Evolutionary conservation across 1,139 yeast species (phyloP).

Genomic region (Hemisphaericaspora lyxosophila): DNA sequence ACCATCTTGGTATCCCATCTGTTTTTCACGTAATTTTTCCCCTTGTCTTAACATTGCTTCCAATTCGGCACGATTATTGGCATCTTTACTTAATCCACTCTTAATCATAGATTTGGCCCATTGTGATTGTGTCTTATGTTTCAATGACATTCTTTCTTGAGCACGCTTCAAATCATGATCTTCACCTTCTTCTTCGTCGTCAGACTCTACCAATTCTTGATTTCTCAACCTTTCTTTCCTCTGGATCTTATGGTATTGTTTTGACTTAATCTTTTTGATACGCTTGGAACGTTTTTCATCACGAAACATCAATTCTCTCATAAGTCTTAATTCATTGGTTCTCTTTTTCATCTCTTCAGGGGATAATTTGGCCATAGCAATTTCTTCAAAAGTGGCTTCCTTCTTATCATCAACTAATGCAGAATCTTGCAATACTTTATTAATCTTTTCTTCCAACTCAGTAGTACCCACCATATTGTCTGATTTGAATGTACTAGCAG

Average conservation of each 20-base stretch:
- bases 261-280: constrained; percentile 90
- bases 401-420: constrained; percentile 70
- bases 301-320: constrained; percentile 95
- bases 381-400: constrained; percentile 82
- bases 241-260: constrained; percentile 80
- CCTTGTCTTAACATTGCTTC: constrained; percentile 94
- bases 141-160: constrained; percentile 85
- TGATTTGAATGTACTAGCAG: constrained; percentile 55
- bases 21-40: constrained; percentile 70
- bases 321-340: constrained; percentile 78
- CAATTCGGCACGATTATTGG: constrained; percentile 78
- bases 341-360: constrained; percentile 78
- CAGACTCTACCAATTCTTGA: constrained; percentile 66
- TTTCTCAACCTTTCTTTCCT: constrained; percentile 80
- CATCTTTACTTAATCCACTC: constrained; percentile 87
- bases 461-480: constrained; percentile 46
- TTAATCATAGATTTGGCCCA: constrained; percentile 94
- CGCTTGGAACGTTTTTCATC: constrained; percentile 90
- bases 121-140: constrained; percentile 81
- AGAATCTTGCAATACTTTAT: constrained; percentile 60
- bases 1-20: constrained; percentile 65
- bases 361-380: constrained; percentile 78
- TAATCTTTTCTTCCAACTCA: constrained; percentile 68
- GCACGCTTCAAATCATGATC: constrained; percentile 77
- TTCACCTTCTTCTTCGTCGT: constrained; percentile 55